Base-by-base conservation (phyloP, 805 yeast genomes). In the Candida xyloterini region DNA sequence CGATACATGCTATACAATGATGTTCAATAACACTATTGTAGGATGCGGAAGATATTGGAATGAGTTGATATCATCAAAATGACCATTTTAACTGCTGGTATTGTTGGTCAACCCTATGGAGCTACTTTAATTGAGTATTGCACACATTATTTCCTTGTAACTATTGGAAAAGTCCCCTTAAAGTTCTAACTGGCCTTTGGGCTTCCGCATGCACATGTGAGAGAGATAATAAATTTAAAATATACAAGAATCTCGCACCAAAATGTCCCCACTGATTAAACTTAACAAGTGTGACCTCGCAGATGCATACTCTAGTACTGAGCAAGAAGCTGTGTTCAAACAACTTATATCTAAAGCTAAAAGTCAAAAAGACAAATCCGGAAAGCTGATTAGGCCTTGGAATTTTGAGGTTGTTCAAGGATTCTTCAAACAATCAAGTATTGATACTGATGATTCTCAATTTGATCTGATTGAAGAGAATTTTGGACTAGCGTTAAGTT, bases 361-460 rank as follows among this genome's bases (percentile, higher is more conserved):
- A 27, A 10, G 23, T 8, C 46, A 56, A 31, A 50, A 47, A 33
- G 63, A 63, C 30, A 32, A 38, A 8, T 52, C 59, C 1, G 60
- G 63, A 2, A 44, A 52, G 18, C 50, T 42, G 29, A 38, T 38
- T n/a, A 59, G 56, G 35, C 70, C 71, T 1, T 76, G 78, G 78
- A 51, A 46, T 8, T 75, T 74, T 48, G 74, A 71, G 47, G 65
- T 66, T 8, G 76, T 74, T 4, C 60, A 56, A 0, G 80, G 79
- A 0, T 71, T 74, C 39, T 76, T 76, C 62, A 64, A 65, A 42
- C 81, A 76, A 51, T 52, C 71, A 4, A 71, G 67, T 38, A 43
- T 52, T 0, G 46, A 43, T 1, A 71, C 76, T 0, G 73, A 76
- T 41, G 81, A 76, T 44, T 40, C 61, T 32, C 47, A 45, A n/a